phyloP scores from a whole-genome alignment of 2,329 filamentous ascomycete species.

The Clarireedia hainanense region DNA sequence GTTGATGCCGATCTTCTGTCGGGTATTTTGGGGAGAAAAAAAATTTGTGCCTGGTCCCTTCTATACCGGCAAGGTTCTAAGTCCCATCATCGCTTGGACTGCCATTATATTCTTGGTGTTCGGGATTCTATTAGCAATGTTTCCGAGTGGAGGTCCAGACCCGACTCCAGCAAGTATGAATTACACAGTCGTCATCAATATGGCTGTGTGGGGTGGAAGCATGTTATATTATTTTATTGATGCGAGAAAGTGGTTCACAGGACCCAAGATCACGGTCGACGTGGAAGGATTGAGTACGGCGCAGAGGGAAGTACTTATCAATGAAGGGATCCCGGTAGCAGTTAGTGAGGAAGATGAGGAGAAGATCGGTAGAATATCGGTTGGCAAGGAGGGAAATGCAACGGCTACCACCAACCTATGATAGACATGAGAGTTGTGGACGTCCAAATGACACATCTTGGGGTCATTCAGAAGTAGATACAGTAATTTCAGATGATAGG shows the following conservation, averaged over 20 bases:
- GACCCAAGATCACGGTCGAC: slow-evolving; percentile 48
- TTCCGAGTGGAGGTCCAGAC: slow-evolving; percentile 46
- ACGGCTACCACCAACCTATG: too few relatives aligned
- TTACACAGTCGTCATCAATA: slow-evolving; percentile 55
- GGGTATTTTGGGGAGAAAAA: slow-evolving; percentile 48
- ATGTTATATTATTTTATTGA: slow-evolving; percentile 47
- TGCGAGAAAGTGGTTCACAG: slow-evolving; percentile 52
- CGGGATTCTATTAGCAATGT: slow-evolving; percentile 50
- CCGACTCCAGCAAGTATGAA: slow-evolving; percentile 48
- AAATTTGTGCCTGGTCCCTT: slow-evolving; percentile 53
- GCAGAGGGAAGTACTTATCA: slow-evolving; percentile 21
- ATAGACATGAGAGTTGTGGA: too few relatives aligned
- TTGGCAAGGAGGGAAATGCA: too few relatives aligned
- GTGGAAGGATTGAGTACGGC: slow-evolving; percentile 30
- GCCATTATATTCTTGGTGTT: slow-evolving; percentile 48
- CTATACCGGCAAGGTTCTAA: slow-evolving; percentile 45
- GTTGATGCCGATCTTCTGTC: slow-evolving; percentile 49
- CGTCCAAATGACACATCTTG: too few relatives aligned
- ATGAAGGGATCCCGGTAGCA: slow-evolving; percentile 17
- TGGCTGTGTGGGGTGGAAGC: slow-evolving; percentile 48
- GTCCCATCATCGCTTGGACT: slow-evolving; percentile 43
- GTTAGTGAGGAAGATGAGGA: too few relatives aligned
- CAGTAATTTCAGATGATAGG: too few relatives aligned
- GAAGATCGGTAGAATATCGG: too few relatives aligned
- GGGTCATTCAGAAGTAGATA: too few relatives aligned